These are phyloP conservation scores for Atkinsonella hypoxylon DNA, from an alignment of 2,329 filamentous ascomycete genomes.

Conservation along the genomic window DNA sequence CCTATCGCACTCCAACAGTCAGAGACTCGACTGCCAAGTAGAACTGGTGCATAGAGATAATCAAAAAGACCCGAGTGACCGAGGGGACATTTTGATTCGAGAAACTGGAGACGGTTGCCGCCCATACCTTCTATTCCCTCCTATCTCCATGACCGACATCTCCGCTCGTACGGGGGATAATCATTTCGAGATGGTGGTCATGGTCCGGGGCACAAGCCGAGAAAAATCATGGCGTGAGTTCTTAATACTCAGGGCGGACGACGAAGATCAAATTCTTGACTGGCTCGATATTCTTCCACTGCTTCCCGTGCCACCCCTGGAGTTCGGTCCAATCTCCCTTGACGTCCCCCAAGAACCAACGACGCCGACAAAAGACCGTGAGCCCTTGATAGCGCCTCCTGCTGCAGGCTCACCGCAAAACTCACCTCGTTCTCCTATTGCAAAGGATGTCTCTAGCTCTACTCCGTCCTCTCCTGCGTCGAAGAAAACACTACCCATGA, in stretches of 20 bases:
- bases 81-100: conserved; percentile 82
- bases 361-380: conserved; percentile 16
- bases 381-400: conserved; percentile 7
- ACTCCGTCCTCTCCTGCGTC: conserved; percentile 11
- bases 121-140: conserved; percentile 81
- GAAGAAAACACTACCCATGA: conserved; percentile 13
- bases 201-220: conserved; percentile 63
- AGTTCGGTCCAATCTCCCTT: conserved; percentile 18
- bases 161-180: conserved; percentile 69
- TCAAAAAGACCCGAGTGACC: conserved; percentile 48
- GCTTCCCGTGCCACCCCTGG: conserved; percentile 34
- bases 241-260: conserved; percentile 62
- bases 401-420: conserved; percentile 13
- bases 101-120: conserved; percentile 68
- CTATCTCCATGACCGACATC: conserved; percentile 58
- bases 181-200: conserved; percentile 64
- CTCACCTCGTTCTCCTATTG: conserved; percentile 12
- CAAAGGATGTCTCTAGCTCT: conserved; percentile 7
- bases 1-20: conserved; percentile 77
- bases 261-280: conserved; percentile 66
- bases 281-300: conserved; percentile 72
- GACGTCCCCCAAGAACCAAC: conserved; percentile 16
- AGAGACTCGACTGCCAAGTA: conserved; percentile 77
- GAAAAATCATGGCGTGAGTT: conserved; percentile 72
- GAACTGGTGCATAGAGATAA: conserved; percentile 82